Evolutionary conservation across 2,329 filamentous ascomycete species (phyloP), one percentile per base, ranked within the genome.

Genomic region (Seiridium cupressi): DNA sequence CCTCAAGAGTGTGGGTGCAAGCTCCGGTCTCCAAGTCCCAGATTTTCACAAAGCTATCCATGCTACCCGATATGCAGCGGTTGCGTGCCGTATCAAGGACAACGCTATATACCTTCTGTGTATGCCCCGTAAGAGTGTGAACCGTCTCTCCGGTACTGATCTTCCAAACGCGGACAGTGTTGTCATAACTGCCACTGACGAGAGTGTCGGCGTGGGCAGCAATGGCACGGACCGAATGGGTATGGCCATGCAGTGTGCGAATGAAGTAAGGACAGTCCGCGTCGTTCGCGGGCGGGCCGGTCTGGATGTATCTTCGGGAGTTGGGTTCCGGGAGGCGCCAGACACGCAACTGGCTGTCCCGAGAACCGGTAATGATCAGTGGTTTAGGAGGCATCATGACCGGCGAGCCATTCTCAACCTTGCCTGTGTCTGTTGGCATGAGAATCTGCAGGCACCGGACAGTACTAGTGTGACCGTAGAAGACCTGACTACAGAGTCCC

Each of bases 11-110:
- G 75, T 94, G 90, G 9, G 98, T 79, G 66, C 93, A 91, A 0
- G 89, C 80, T 0, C 95, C 95, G 2, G 91, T 95, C 36, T 92
- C 88, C 11, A 99, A 83, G 62, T 94, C 95, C 95, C 95, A 99
- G 10, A 99, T 94, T 76, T 97, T 98, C 72, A 99, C 95, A 64
- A 93, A 84, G 63, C 95, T 97, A 74, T 99, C 95, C 95, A 99
- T 99, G 5, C 93, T 97, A 10, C 95, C 95, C 64, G 93, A 97
- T 64, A 99, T 98, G 76, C 95, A 99, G 46, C 94, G 90, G 70
- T 96, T 96, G 61, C 95, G 90, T 68, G 90, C 88, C 66, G 93
- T 90, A 70, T 99, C 95, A 31, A 98, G 80, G 7, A 99, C 95
- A 7, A 99, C 95, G 62, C 93, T 97, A 74, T 99, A 99, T 0